Conservation (phyloP, 208 protist species). For the Acanthamoeba lenticulata region DNA sequence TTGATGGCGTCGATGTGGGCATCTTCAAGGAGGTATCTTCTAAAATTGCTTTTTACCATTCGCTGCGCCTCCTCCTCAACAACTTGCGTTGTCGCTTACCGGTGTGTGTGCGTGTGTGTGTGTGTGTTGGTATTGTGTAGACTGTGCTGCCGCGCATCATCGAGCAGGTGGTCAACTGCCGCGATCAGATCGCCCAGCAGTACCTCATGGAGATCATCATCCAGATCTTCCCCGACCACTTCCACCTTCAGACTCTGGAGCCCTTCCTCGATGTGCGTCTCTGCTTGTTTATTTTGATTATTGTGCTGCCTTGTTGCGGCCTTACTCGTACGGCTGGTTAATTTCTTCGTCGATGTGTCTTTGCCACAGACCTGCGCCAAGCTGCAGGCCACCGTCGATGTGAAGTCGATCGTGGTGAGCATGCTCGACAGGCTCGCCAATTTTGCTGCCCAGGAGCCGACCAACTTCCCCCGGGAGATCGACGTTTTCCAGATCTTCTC, state of each 20-base stretch:
- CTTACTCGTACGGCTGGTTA: too few relatives aligned
- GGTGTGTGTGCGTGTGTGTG: conserved; percentile 79
- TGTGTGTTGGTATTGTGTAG: conserved; percentile 74
- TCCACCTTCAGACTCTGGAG: conserved; percentile 95
- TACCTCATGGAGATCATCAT: conserved; percentile 98
- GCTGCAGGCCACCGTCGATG: conserved; percentile 90
- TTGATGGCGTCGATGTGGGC: conserved; percentile 94
- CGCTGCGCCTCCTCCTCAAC: background rate
- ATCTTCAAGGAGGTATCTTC: conserved; percentile 89
- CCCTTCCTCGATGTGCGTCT: conserved; percentile 53
- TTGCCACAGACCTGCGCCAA: conserved; percentile 79
- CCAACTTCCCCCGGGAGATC: conserved; percentile 75
- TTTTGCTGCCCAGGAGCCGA: conserved; percentile 77
- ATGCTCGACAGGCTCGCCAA: conserved; percentile 93
- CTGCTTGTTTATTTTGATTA: background rate
- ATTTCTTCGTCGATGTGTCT: background rate
- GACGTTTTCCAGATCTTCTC: conserved; percentile 86
- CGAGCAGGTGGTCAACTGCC: conserved; percentile 93
- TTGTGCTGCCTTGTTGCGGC: background rate
- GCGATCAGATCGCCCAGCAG: conserved; percentile 97
- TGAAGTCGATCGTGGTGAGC: conserved; percentile 89
- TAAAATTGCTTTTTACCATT: too few relatives aligned
- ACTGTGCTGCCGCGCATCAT: conserved; percentile 92
- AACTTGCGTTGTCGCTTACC: too few relatives aligned
- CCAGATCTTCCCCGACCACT: conserved; percentile 98